Base-by-base conservation (phyloP, 140 eudicot species). In the Cichorium intybus region DNA sequence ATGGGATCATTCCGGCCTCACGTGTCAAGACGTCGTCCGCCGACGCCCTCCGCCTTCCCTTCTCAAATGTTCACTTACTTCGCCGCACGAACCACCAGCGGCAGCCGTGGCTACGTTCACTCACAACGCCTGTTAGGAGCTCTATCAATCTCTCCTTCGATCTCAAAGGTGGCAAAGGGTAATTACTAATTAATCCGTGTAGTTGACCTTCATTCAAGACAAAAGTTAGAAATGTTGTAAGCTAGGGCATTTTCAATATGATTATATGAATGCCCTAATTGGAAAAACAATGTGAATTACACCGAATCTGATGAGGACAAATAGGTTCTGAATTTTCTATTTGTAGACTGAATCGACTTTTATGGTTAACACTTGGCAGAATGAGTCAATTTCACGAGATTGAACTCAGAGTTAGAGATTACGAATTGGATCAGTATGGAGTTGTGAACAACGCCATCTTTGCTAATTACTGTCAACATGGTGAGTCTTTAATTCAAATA, bases 361-460 rank as follows among this genome's bases (percentile, higher is more conserved):
- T 26, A 29, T 65, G 37, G 51, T 72, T 45, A 10, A 57, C 56
- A 34, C 24, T 66, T 79, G 43, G 56, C 93, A 89, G 97, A 61
- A 92, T 81, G 89, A 66, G 71, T 50, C 77, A 75, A 31, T 83
- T 79, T 69, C 87, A 81, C 62, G 86, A 89, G 17, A 57, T 85
- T n/a, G 95, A 81, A 82, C 79, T 88, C 20, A 64, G 73, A 68
- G 99, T 92, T 41, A 81, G 99, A 22, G 99, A 92, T 54, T 83
- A 81, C 41, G 99, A 92, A 72, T 57, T 92, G 82, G 97, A 92
- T 80, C 97, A 92, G 51, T 79, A 85, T 62, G 99, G 99, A 59
- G 97, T 92, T 50, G 97, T 92, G 45, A 92, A 85, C 67, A 83
- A 88, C 85, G 93, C 95, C 16, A 23, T 79, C 41, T 92, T 76